Base-by-base conservation (phyloP, 106 monocot genomes). In the Acorus calamus region DNA sequence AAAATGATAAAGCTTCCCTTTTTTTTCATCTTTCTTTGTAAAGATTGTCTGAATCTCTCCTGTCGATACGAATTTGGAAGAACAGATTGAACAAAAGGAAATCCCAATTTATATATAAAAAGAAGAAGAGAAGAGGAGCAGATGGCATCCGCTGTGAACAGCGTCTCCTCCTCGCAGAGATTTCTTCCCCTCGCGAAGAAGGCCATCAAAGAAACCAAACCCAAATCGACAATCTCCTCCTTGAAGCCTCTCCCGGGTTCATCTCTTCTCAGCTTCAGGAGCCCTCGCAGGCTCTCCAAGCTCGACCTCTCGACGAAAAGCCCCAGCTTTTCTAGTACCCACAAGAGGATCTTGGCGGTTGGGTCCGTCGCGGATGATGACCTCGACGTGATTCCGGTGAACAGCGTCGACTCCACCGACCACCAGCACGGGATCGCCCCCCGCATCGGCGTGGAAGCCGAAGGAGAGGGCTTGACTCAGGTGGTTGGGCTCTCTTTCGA, bases 401-500 rank as follows among this genome's bases (percentile, higher is more conserved):
- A 62, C 42, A 71, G 66, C 52, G n/a, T n/a, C 11, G 74, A 75
- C 59, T 64, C 72, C 8, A 69, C 58, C 47, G 73, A 73, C 56
- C 73, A 73, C 58, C 78, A 64, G 46, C 67, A 28, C 14, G 80
- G 62, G 7, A 12, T 63, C 10, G 14, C 48, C 4, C 47, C 52
- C 14, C 14, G 8, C 9, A 53, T 10, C 42, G 9, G 63, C 58
- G 28, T 13, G 53, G 14, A 58, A 64, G 42, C 46, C 62, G 55
- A 60, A 75, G 3, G 59, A 47, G 11, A 55, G 60, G 50, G 52
- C 56, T 10, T 43, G 50, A 44, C 8, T n/a, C 72, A 77, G 59
- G 67, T 77, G 14, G 70, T 72, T 2, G 78, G 69, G 8, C 75
- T 81, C 12, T 74, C 85, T 6, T 81, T 81, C 52, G 64, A 85